Base-by-base conservation (phyloP, 2,329 filamentous ascomycete species). In the Colletotrichum shisoi region DNA sequence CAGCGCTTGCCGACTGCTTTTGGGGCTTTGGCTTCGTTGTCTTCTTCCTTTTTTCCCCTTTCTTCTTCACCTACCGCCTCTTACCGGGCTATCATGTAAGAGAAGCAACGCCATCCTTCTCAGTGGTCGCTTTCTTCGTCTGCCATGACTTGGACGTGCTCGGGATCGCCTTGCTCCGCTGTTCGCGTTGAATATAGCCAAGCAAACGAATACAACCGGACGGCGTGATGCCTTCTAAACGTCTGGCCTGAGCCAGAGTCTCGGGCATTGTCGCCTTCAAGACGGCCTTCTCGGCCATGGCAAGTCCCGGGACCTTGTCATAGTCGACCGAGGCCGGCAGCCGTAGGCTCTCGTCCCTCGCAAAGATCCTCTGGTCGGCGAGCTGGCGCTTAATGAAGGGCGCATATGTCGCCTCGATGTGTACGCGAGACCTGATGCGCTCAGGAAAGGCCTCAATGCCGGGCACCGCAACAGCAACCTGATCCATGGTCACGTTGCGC, bases 161-260 rank as follows among this genome's bases (percentile, higher is more conserved):
- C n/a, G 39, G 56, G 42, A 58, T 24, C 27, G 62, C 67, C 24
- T 63, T 62, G 15, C 51, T 48, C 45, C 69, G 54, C 27, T 46
- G 49, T 37, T 65, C 63, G 8, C 75, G 73, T 46, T 81, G 82
- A n/a, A 93, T 88, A 75, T 86, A 85, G 27, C 82, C 83, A 64
- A 94, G 77, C 69, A 95, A 74, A 62, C 86, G 79, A 49, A 90
- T 74, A 64, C 84, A 84, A 0, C 86, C 87, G 0, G 85, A 81
- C 0, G 88, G 87, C 21, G 87, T 90, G 69, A 90, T 82, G 4
- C 94, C 94, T 78, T 99, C 95, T 12, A 97, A 87, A 15, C 95
- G 82, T 56, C 93, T 84, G 39, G 94, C 94, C 84, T 97, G 95
- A 0, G 92, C 94, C 24, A 99, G 83, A 68, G 87, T 96, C 78